These are phyloP conservation scores for Bertia moriformis DNA, from an alignment of 2,329 filamentous ascomycete species.

Conservation along the genomic window DNA sequence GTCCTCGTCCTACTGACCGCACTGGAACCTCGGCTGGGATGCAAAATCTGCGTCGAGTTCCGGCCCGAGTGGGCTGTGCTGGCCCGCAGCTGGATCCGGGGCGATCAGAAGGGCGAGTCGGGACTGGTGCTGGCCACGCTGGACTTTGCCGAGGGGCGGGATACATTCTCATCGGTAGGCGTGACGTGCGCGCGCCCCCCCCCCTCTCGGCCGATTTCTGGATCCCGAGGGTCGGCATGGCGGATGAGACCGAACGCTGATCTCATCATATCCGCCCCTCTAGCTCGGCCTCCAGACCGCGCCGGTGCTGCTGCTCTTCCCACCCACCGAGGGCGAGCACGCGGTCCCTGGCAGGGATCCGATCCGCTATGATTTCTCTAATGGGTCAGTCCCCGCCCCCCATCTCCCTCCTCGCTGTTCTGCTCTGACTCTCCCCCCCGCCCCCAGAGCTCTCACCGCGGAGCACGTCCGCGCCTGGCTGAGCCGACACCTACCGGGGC, in stretches of 20 bases:
- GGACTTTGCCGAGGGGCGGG: constrained; percentile 75
- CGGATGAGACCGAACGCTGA: too few species aligned
- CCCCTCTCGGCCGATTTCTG: too few species aligned
- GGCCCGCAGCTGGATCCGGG: constrained; percentile 72
- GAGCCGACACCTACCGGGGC: constrained; percentile 58
- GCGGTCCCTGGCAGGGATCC: constrained; percentile 58
- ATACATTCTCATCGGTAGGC: constrained; percentile 72
- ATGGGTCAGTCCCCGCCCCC: too few species aligned
- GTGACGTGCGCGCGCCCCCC: too few species aligned
- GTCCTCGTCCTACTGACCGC: constrained; percentile 76
- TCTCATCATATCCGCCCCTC: constrained; percentile 3
- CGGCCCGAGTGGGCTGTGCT: constrained; percentile 88
- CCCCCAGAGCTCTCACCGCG: constrained; percentile 56
- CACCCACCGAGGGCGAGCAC: constrained; percentile 67
- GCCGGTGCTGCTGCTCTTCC: constrained; percentile 77
- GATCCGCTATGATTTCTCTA: constrained; percentile 68
- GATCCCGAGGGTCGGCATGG: too few species aligned
- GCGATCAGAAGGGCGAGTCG: constrained; percentile 61
- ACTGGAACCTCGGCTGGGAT: constrained; percentile 68
- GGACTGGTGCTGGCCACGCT: constrained; percentile 68
- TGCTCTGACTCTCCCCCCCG: too few species aligned
- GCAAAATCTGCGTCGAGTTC: constrained; percentile 75
- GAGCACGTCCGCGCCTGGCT: constrained; percentile 72
- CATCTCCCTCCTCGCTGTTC: too few species aligned
- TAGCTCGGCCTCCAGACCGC: constrained; percentile 89